A percentile compares a stretch with the other conserved stretches of the same genome.
phyloP scores from a whole-genome alignment of 805 yeast genomes.

The Schizosaccharomyces lindneri region DNA sequence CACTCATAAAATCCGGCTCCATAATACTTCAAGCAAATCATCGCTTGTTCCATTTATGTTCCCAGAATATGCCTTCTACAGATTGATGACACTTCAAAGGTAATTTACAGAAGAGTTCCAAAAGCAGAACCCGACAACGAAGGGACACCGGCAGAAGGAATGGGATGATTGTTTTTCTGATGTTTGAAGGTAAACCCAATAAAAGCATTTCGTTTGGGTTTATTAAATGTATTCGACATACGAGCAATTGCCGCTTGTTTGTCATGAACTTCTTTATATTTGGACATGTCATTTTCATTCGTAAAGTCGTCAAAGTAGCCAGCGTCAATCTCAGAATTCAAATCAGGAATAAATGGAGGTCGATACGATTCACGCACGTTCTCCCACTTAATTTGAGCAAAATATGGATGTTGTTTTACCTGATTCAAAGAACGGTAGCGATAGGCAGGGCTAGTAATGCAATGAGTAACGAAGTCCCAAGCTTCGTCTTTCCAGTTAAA shows the following conservation, averaged over 20 bases:
- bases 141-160: background rate
- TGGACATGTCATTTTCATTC: slow-evolving; percentile 90
- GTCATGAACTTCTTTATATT: slow-evolving; percentile 88
- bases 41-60: no score
- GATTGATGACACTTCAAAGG: no score
- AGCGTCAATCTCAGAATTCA: slow-evolving; percentile 92
- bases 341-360: slow-evolving; percentile 85
- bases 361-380: background rate
- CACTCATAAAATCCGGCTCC: no score
- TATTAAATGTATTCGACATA: slow-evolving; percentile 16
- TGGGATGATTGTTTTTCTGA: slow-evolving; percentile 15
- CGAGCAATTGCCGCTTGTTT: slow-evolving; percentile 58
- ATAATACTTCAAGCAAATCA: no score
- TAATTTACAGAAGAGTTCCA: background rate
- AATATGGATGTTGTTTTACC: background rate
- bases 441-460: background rate
- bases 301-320: slow-evolving; percentile 96
- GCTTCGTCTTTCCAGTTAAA: slow-evolving; percentile 2
- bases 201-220: slow-evolving; percentile 38
- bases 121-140: background rate
- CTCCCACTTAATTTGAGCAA: background rate
- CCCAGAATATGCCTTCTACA: no score
- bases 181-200: slow-evolving; percentile 94
- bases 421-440: background rate
- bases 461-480: background rate